Percentiles rank a stretch among this genome's conserved stretches.
Evolutionary conservation across 495 filamentous ascomycete genomes (phyloP).

Genomic region (Trichoderma asperelloides): DNA sequence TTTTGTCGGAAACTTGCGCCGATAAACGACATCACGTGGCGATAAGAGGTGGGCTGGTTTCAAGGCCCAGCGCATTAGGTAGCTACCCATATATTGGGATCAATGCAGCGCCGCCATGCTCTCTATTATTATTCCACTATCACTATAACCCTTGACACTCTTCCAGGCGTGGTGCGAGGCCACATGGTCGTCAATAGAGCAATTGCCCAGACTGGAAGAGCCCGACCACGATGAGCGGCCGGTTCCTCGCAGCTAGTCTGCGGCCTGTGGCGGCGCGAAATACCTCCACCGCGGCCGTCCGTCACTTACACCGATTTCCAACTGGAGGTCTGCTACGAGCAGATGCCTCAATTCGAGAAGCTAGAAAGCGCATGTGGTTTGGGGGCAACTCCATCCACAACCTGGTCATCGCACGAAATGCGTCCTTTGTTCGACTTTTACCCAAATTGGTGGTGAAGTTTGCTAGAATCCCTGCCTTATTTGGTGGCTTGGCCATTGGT

Average conservation of each 20-base stretch:
- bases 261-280: slow-evolving; percentile 54
- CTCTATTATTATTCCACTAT: background rate
- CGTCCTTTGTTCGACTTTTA: slow-evolving; percentile 79
- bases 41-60: slow-evolving; percentile 6
- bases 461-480: slow-evolving; percentile 75
- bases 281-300: slow-evolving; percentile 37
- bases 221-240: slow-evolving; percentile 62
- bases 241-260: slow-evolving; percentile 66
- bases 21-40: slow-evolving; percentile 7
- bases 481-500: slow-evolving; percentile 79
- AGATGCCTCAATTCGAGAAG: slow-evolving; percentile 49
- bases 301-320: slow-evolving; percentile 55
- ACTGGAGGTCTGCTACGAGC: slow-evolving; percentile 63
- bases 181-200: background rate
- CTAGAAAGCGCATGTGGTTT: slow-evolving; percentile 61
- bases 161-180: background rate
- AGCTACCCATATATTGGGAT: background rate
- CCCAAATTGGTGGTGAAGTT: slow-evolving; percentile 86
- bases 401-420: slow-evolving; percentile 71
- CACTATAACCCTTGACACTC: background rate
- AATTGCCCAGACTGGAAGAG: slow-evolving; percentile 6
- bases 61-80: background rate
- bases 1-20: background rate
- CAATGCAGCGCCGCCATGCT: background rate
- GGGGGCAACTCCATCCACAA: slow-evolving; percentile 75